These are phyloP conservation scores for Syncephalis plumigaleata DNA, from an alignment of 371 early-diverging fungal genomes.

Conservation along the genomic window DNA sequence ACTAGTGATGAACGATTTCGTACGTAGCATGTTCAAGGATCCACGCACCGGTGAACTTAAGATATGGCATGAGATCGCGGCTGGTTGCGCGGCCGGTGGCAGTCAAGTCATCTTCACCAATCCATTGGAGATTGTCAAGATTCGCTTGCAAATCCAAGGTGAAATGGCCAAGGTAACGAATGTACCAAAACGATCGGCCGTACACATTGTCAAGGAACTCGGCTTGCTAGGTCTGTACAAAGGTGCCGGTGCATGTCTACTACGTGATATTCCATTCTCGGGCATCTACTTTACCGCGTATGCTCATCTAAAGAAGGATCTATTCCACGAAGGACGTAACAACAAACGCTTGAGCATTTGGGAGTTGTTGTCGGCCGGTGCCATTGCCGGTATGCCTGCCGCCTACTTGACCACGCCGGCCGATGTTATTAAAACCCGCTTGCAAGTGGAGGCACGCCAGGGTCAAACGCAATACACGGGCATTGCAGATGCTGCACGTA, in stretches of 20 bases:
- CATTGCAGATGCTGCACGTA: conserved; percentile 66
- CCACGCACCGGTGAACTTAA: conserved; percentile 48
- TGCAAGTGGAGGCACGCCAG: conserved; percentile 82
- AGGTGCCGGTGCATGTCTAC: conserved; percentile 82
- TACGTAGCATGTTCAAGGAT: conserved; percentile 52
- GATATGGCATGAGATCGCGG: conserved; percentile 51
- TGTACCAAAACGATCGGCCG: conserved; percentile 51
- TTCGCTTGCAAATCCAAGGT: conserved; percentile 85
- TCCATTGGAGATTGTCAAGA: conserved; percentile 96
- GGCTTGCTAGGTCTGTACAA: conserved; percentile 91
- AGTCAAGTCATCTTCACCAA: conserved; percentile 69
- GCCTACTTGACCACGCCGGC: conserved; percentile 95
- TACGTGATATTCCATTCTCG: conserved; percentile 95
- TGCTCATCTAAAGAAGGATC: conserved; percentile 64
- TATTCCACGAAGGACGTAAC: conserved; percentile 62
- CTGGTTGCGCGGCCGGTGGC: conserved; percentile 81
- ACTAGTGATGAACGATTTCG: conserved; percentile 88
- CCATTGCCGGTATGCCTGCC: conserved; percentile 92
- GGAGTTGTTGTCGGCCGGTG: conserved; percentile 80
- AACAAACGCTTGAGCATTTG: conserved; percentile 47
- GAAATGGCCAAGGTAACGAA: conserved; percentile 37
- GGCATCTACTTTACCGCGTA: conserved; percentile 94
- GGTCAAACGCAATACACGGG: conserved; percentile 83
- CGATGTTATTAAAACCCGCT: conserved; percentile 95
- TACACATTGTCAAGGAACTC: conserved; percentile 77